Evolutionary conservation across 768 basidiomycete genomes (phyloP), one percentile per base, ranked within the genome.

Genomic region (Piloderma croceum): DNA sequence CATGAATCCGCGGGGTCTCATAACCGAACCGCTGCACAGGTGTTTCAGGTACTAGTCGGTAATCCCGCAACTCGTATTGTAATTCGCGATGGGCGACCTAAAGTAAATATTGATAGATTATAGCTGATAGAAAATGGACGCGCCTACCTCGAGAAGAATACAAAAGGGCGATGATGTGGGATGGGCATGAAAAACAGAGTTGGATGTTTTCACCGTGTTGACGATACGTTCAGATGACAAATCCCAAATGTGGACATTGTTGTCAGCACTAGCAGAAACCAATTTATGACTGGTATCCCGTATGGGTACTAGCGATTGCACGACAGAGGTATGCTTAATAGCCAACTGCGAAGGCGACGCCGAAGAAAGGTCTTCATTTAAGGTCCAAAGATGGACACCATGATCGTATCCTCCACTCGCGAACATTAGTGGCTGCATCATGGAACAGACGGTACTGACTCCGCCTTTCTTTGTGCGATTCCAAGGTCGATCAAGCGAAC

Each of bases 31-130:
- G 57, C 35, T 65, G 58, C 17, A 64, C 67, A 3, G 67, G 53
- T 23, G 46, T 43, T 19, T 47, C 48, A 11, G 68, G 63, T 9
- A 65, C 60, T 24, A 58, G 41, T 13, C 74, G 64, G 44, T 65
- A 60, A 45, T 76, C 75, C 17, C 65, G 71, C n/a, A 74, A 38
- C 48, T 77, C 75, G 38, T 71, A 74, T 44, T 76, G 75, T 21
- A 65, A 59, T 46, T 77, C 75, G 17, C 70, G 58, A 48, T 76
- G 71, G 5, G 65, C 64, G 35, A 75, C 61, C 74, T 76, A 34
- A 11, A n/a, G n/a, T 17, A 6, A 27, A 49, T 27, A 42, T 23
- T 19, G 29, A 34, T 20, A 36, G 22, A 39, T 36, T 6, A 21
- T 24, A 24, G 21, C 2, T 10, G 7, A 31, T 24, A 6, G 43